Base-by-base conservation (phyloP, 306 rosid species). In the Vicia sativa region DNA sequence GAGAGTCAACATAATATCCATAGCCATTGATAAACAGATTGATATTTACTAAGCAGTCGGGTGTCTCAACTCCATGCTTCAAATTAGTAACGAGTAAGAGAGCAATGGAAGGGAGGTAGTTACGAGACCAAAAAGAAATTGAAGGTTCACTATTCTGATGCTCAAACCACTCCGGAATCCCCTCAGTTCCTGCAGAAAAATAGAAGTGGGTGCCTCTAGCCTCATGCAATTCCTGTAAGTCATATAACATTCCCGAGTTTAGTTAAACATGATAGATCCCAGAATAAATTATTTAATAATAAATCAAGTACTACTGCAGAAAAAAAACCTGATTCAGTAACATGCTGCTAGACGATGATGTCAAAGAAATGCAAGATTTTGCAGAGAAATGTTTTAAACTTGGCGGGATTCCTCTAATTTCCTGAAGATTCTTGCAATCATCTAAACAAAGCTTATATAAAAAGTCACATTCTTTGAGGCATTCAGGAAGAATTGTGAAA, bases 301-400 rank as follows among this genome's bases (percentile, higher is more conserved):
- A 34, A 6, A 16, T 49, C 2, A 49, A 49, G 9, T 2, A 6
- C 9, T 14, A 16, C 43, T 23, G n/a, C 4, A 9, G 3, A 42
- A 15, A 3, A 25, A 34, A 7, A 14, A 75, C 79, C 73, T 67
- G 18, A 12, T 11, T 46, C 3, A 59, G 11, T 26, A 67, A 19
- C 28, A 75, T 10, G 13, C 21, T 49, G 59, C 37, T 58, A 7
- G 64, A 48, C 1, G 28, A 48, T 1, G 44, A 2, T 18, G 43
- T 75, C 69, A 75, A 74, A 7, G 58, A 58, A 45, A 13, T 25
- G 54, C 79, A 74, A 48, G 26, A 35, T 26, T 21, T 28, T 64
- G 56, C 56, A 9, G 70, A 64, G 26, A 64, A 39, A 9, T 25
- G 18, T n/a, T 44, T 14, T 9, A 64, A n/a, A 25, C 16, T 43